Conservation (phyloP, 2,329 filamentous ascomycete species). For the Arthroderma uncinatum region DNA sequence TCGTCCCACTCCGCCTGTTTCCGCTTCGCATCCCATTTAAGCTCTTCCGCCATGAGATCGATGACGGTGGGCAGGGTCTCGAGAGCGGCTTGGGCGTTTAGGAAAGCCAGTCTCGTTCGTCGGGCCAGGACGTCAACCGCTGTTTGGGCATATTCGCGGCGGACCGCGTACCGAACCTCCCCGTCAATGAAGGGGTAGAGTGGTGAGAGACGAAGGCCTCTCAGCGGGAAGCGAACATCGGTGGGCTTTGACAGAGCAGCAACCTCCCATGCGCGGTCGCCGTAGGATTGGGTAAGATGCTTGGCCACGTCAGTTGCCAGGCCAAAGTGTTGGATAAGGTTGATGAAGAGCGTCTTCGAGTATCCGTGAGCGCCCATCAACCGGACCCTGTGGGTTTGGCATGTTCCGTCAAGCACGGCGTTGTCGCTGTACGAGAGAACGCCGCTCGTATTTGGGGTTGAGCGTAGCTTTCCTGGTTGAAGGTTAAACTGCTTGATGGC, state of each 20-base stretch:
- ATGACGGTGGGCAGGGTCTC: slow-evolving; percentile 77
- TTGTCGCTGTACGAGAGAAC: slow-evolving; percentile 60
- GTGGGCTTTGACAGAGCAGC: slow-evolving; percentile 69
- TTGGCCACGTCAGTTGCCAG: slow-evolving; percentile 85
- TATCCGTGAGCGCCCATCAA: slow-evolving; percentile 77
- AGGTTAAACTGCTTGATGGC: slow-evolving; percentile 60
- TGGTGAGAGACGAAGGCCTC: slow-evolving; percentile 65
- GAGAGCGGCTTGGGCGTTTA: slow-evolving; percentile 82
- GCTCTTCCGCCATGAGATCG: slow-evolving; percentile 73
- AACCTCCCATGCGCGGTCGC: slow-evolving; percentile 85
- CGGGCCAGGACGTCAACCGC: slow-evolving; percentile 80
- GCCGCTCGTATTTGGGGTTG: slow-evolving; percentile 57
- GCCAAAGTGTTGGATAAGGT: slow-evolving; percentile 85
- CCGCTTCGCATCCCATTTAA: slow-evolving; percentile 55
- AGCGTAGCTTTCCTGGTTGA: slow-evolving; percentile 44
- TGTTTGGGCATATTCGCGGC: slow-evolving; percentile 84
- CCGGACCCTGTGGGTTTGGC: slow-evolving; percentile 73
- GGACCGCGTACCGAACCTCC: slow-evolving; percentile 77
- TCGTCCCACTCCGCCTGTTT: slow-evolving; percentile 74
- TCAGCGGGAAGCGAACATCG: slow-evolving; percentile 66
- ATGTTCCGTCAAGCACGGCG: slow-evolving; percentile 58
- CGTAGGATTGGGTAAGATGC: slow-evolving; percentile 77
- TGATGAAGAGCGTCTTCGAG: slow-evolving; percentile 87
- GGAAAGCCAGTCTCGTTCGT: slow-evolving; percentile 72
- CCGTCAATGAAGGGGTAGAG: slow-evolving; percentile 88